Conservation (phyloP, 768 basidiomycete genomes). For the Sarcomyxa edulis region DNA sequence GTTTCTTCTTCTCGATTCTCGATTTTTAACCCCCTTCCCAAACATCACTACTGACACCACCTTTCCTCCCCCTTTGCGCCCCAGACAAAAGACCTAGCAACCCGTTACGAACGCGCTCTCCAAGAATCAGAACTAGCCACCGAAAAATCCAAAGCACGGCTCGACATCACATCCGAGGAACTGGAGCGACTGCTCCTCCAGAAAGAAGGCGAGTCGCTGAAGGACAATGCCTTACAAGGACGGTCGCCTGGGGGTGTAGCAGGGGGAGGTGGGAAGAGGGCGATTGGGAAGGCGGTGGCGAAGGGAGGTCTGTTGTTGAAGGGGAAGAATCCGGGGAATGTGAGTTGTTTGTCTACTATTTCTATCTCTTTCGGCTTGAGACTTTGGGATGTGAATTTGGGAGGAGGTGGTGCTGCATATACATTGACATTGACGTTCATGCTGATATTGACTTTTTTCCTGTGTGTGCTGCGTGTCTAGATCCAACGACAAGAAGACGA, state of each 20-base stretch:
- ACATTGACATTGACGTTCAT: no score
- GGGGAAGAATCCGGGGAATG: conserved; percentile 89
- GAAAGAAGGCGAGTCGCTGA: conserved; percentile 92
- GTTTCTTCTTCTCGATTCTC: conserved; percentile 4
- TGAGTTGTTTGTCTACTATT: conserved; percentile 24
- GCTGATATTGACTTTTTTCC: no score
- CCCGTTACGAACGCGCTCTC: conserved; percentile 80
- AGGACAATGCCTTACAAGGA: conserved; percentile 69
- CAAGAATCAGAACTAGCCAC: conserved; percentile 83
- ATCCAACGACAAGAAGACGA: conserved; percentile 95
- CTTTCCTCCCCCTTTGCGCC: no score
- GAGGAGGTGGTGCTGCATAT: not conserved
- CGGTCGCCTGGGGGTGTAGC: conserved; percentile 51
- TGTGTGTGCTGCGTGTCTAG: conserved; percentile 27
- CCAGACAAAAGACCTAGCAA: conserved; percentile 88
- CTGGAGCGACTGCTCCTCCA: conserved; percentile 86
- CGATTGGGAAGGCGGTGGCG: conserved; percentile 84
- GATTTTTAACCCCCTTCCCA: no score
- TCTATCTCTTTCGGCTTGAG: no score
- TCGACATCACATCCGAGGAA: conserved; percentile 90
- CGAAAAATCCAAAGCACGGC: conserved; percentile 83
- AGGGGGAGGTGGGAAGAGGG: conserved; percentile 81
- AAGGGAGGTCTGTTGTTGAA: conserved; percentile 88
- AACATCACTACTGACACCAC: no score
- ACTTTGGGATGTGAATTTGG: no score